A percentile compares a stretch with the other conserved stretches of the same genome.
These are phyloP conservation scores for Rhizopogon vulgaris DNA, from an alignment of 768 basidiomycete genomes.

Conservation along the genomic window DNA sequence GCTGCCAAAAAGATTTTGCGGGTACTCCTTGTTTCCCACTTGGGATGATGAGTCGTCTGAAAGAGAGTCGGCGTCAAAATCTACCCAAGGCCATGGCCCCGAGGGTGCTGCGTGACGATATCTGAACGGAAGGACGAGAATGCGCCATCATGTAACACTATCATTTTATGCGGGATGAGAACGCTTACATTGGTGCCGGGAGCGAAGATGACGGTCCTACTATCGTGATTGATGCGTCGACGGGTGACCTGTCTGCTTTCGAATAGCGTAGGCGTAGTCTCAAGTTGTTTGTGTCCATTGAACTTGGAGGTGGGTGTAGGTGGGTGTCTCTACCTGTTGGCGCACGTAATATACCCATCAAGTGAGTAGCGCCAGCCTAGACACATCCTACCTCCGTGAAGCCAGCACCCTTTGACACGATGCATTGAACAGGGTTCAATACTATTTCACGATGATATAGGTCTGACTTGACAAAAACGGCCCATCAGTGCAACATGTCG, in stretches of 20 bases:
- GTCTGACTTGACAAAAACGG: neutral
- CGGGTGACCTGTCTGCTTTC: no score
- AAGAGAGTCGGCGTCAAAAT: constrained; percentile 24
- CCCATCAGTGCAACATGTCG: neutral
- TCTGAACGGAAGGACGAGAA: constrained; percentile 5
- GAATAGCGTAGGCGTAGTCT: no score
- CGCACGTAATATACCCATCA: neutral
- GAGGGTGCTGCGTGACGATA: constrained; percentile 34
- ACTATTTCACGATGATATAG: neutral
- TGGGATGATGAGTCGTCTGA: neutral
- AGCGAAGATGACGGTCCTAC: neutral
- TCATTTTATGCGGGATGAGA: neutral
- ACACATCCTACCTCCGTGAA: neutral
- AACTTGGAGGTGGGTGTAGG: neutral
- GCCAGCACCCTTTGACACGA: neutral
- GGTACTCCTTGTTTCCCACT: constrained; percentile 27
- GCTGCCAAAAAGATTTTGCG: constrained; percentile 48
- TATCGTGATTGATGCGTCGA: no score
- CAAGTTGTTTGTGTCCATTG: neutral
- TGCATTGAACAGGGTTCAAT: neutral
- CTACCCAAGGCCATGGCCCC: constrained; percentile 39
- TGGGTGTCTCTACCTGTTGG: neutral
- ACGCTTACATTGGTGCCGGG: neutral
- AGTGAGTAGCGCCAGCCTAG: no score
- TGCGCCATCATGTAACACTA: no score